These are phyloP conservation scores for Globisporangium perplexum DNA, from an alignment of 352 stramenopile genomes.

Conservation along the genomic window DNA sequence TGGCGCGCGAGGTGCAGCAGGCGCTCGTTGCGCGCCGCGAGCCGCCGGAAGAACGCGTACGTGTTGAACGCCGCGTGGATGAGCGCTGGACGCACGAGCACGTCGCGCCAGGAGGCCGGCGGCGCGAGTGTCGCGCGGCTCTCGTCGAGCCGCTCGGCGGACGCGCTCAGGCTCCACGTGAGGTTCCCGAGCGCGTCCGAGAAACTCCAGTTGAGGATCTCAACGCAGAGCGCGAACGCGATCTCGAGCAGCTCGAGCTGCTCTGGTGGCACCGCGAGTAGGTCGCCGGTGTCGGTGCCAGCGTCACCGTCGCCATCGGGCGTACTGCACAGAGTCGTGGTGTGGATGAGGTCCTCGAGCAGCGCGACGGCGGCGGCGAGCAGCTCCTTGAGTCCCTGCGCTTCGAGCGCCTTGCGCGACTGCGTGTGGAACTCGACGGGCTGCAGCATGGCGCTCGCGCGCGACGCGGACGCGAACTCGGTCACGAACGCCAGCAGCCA, in stretches of 20 bases:
- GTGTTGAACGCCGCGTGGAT: conserved; percentile 86
- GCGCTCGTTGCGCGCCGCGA: conserved; percentile 60
- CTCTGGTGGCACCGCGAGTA: conserved; percentile 37
- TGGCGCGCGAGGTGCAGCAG: conserved; percentile 74
- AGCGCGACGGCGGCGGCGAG: conserved; percentile 54
- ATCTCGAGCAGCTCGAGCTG: conserved; percentile 73
- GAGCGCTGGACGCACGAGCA: conserved; percentile 61
- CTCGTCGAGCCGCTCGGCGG: conserved; percentile 24
- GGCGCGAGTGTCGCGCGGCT: conserved; percentile 41
- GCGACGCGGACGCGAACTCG: conserved; percentile 77
- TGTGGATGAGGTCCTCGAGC: conserved; percentile 67
- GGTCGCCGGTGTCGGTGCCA: background rate
- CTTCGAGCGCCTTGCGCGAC: conserved; percentile 52
- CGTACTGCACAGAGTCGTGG: conserved; percentile 41
- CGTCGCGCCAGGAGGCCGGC: conserved; percentile 58
- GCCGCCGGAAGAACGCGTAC: conserved; percentile 72
- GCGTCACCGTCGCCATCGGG: conserved; percentile 9
- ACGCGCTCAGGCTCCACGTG: conserved; percentile 51
- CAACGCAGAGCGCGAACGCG: conserved; percentile 67
- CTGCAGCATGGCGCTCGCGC: conserved; percentile 74
- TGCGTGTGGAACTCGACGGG: conserved; percentile 82
- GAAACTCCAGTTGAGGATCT: conserved; percentile 81
- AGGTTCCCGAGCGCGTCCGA: conserved; percentile 54
- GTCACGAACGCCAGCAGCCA: conserved; percentile 83
- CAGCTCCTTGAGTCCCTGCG: conserved; percentile 53